phyloP scores from a whole-genome alignment of 2,329 filamentous ascomycete species.

The Botrytis medusae region DNA sequence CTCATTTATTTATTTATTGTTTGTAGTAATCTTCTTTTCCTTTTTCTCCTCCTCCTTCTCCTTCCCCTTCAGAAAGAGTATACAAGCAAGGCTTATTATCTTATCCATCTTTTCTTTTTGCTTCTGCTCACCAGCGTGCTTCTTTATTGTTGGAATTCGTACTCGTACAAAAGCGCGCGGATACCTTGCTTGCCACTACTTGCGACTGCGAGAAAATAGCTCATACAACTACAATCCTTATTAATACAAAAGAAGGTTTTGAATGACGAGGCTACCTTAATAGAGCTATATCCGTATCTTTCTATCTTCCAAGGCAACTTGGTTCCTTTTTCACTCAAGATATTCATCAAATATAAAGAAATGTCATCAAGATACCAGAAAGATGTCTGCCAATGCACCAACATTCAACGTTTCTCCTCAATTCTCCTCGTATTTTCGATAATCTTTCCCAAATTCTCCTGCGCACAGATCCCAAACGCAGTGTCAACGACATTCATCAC shows the following conservation, averaged over 20 bases:
- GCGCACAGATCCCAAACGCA: slow-evolving; percentile 29
- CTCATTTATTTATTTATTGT: background rate
- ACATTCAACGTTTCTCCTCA: slow-evolving; percentile 25
- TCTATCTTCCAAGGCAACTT: background rate
- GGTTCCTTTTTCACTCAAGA: background rate
- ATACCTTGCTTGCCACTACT: background rate
- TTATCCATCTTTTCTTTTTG: background rate
- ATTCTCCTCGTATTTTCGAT: slow-evolving; percentile 32
- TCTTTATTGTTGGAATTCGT: background rate
- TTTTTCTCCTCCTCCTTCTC: too few relatives aligned
- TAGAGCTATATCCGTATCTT: background rate
- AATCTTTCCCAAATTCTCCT: slow-evolving; percentile 31
- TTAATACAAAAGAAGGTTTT: slow-evolving; percentile 10
- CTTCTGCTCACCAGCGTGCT: background rate
- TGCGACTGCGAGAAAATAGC: background rate
- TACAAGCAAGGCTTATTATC: background rate
- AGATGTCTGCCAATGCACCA: slow-evolving; percentile 27
- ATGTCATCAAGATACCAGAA: slow-evolving; percentile 12
- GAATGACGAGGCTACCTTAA: background rate
- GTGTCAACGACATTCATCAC: slow-evolving; percentile 22
- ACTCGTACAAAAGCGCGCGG: background rate
- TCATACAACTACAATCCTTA: background rate
- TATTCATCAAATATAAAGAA: background rate
- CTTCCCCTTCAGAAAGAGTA: background rate
- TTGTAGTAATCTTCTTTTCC: background rate